Conservation (phyloP, 2,329 filamentous ascomycete genomes). For the Cadophora gregata region DNA sequence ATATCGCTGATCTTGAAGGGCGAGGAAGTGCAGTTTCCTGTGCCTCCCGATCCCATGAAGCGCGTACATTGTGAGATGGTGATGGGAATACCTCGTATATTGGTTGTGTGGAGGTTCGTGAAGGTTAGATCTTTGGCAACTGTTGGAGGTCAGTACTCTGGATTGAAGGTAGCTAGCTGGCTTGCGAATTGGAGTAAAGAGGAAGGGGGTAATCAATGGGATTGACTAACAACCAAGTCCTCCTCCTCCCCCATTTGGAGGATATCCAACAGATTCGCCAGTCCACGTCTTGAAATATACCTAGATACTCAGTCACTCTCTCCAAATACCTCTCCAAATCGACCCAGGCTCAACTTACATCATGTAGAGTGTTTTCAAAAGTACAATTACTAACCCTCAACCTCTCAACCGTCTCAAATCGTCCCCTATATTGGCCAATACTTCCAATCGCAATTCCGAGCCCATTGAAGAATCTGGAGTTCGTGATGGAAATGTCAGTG, state of each 20-base stretch:
- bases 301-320: neutral
- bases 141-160: slow-evolving; percentile 1
- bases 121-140: slow-evolving; percentile 67
- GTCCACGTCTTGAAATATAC: slow-evolving; percentile 66
- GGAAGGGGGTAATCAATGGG: neutral
- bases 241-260: slow-evolving; percentile 64
- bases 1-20: slow-evolving; percentile 18
- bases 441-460: slow-evolving; percentile 63
- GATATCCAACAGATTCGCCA: slow-evolving; percentile 55
- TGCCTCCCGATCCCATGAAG: neutral
- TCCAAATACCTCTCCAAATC: no score
- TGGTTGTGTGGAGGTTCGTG: slow-evolving; percentile 45
- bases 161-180: neutral
- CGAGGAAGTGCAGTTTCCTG: slow-evolving; percentile 16
- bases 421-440: slow-evolving; percentile 59
- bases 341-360: slow-evolving; percentile 32
- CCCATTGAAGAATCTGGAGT: slow-evolving; percentile 56
- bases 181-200: no score
- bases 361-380: slow-evolving; percentile 54
- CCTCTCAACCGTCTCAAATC: slow-evolving; percentile 56
- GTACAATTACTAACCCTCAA: slow-evolving; percentile 55
- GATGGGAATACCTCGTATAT: slow-evolving; percentile 44
- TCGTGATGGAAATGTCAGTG: slow-evolving; percentile 58
- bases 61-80: slow-evolving; percentile 50
- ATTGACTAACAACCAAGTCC: slow-evolving; percentile 54